Conservation (phyloP, 768 basidiomycete genomes). For the Boletus sp. region DNA sequence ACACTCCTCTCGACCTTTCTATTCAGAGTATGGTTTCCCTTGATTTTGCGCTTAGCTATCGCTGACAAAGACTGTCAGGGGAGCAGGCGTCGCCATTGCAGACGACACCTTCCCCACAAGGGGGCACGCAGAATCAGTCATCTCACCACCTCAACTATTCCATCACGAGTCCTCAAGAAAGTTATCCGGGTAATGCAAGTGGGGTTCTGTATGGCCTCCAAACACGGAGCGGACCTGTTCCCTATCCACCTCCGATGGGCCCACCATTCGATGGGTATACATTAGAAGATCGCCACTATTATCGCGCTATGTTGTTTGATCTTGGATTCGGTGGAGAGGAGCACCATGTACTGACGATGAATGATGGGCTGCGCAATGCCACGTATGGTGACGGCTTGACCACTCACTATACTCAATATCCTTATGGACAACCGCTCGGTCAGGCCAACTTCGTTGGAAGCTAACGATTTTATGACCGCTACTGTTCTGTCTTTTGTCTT, state of each 20-base stretch:
- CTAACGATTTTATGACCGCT: not conserved
- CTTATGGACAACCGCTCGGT: conserved; percentile 29
- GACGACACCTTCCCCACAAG: conserved; percentile 24
- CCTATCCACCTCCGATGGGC: conserved; percentile 36
- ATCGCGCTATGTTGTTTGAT: conserved; percentile 72
- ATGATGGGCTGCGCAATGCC: conserved; percentile 25
- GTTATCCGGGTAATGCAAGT: conserved; percentile 14
- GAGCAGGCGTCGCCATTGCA: conserved; percentile 23
- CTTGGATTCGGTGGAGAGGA: conserved; percentile 59
- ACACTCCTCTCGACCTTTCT: conserved; percentile 53
- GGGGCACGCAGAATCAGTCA: conserved; percentile 7
- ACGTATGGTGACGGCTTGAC: conserved; percentile 36
- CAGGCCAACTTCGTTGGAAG: conserved; percentile 26
- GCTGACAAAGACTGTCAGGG: conserved; percentile 19
- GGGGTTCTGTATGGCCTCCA: conserved; percentile 14
- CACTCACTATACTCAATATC: conserved; percentile 33
- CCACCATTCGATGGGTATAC: conserved; percentile 22
- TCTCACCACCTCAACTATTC: conserved; percentile 18
- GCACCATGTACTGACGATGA: conserved; percentile 17
- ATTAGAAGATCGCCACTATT: conserved; percentile 66
- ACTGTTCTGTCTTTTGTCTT: not conserved
- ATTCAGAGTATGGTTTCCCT: conserved; percentile 44
- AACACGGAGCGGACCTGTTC: conserved; percentile 12
- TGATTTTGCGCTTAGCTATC: not conserved
- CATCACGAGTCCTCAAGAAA: conserved; percentile 18